phyloP scores from a whole-genome alignment of 768 basidiomycete genomes.

The Clathrus columnatus region DNA sequence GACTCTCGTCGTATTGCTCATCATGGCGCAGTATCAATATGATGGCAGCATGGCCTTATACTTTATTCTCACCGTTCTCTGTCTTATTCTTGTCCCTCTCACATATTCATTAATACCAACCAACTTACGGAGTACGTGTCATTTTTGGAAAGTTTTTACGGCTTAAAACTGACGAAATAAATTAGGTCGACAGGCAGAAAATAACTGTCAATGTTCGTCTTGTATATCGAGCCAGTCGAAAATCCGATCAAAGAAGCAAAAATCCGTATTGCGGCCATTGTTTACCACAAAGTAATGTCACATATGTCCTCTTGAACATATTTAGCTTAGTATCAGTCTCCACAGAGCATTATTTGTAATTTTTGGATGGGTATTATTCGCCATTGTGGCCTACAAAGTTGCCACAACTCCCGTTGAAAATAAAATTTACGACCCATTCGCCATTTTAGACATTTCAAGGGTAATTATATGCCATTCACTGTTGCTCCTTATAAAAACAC shows the following conservation, averaged over 20 bases:
- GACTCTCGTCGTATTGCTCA: neutral
- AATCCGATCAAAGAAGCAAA: constrained; percentile 33
- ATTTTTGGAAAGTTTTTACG: neutral
- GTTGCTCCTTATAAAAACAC: neutral
- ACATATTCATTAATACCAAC: constrained; percentile 27
- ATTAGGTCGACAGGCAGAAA: constrained; percentile 27
- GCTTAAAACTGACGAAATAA: constrained; percentile 6
- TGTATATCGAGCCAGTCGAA: constrained; percentile 49
- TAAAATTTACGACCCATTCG: constrained; percentile 87
- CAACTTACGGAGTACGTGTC: neutral
- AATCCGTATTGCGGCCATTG: constrained; percentile 39
- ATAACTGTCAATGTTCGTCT: constrained; percentile 53
- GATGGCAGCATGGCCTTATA: constrained; percentile 86
- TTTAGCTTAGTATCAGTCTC: neutral
- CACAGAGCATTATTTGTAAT: constrained; percentile 50
- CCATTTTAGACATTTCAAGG: constrained; percentile 71
- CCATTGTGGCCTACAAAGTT: constrained; percentile 57
- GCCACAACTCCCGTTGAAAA: constrained; percentile 47
- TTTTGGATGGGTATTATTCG: constrained; percentile 68
- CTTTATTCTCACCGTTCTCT: constrained; percentile 85
- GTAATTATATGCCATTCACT: constrained; percentile 34
- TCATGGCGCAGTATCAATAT: constrained; percentile 76
- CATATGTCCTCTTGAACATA: neutral
- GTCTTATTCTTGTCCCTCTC: constrained; percentile 71
- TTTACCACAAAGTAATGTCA: constrained; percentile 41